Evolutionary conservation across 2,329 filamentous ascomycete species (phyloP), one percentile per base, ranked within the genome.

Genomic region (Colletotrichum lentis): DNA sequence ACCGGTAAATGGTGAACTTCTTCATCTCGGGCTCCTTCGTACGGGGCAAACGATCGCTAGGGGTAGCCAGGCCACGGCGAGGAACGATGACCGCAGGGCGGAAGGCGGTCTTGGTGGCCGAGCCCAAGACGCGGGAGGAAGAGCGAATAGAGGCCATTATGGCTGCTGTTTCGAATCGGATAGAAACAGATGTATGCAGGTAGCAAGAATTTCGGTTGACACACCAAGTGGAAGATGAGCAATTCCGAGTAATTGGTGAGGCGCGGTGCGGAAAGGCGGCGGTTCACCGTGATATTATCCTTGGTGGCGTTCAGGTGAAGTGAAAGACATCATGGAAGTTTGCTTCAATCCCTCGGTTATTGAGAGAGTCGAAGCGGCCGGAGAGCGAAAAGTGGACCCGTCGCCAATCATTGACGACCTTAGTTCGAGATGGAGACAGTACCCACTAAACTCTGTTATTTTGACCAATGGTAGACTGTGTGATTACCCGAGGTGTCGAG

Each of bases 1-100:
- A 99, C 80, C 96, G 90, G 89, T 99, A 99, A 85, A 99, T 91
- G 82, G 97, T 91, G 88, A 99, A 99, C 59, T 91, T 94, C 90
- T 97, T 98, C 83, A 92, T 89, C 75, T 84, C 85, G 64, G 91
- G 85, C 74, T 91, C 86, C 73, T 88, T 80, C 65, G 87, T 82
- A 57, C 87, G 86, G 56, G 88, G 85, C 43, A 88, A 85, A 14
- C 44, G 60, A 78, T 90, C 80, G 76, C 81, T 82, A 71, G 86
- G 80, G 2, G 85, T 82, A 63, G 86, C 86, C 82, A 88, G 86
- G 69, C 83, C 82, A 70, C 85, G 84, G 37, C 66, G 62, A 69
- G 66, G 62, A 58, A 80, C 74, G 72, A 83, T 80, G 73, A 81
- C 77, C 70, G 80, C 79, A 71, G 79, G 80, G 61, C 76, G 76